Evolutionary conservation across 2,329 filamentous ascomycete genomes (phyloP), one percentile per base, ranked within the genome.

Genomic region (Diaporthe vaccinii): DNA sequence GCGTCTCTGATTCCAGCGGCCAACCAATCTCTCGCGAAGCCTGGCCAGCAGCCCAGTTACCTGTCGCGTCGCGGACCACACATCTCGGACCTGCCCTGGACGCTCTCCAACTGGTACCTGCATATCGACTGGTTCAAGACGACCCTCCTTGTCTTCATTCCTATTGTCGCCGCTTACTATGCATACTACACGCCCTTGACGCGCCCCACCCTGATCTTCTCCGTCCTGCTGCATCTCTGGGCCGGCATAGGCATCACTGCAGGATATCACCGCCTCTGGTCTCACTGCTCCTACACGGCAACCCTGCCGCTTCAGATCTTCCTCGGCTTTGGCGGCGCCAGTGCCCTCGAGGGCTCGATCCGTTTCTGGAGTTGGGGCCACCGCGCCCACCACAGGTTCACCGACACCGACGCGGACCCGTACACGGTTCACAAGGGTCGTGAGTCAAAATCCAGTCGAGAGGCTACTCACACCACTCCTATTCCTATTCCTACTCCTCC

Each of bases 341-440:
- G 94, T 85, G 94, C 95, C 79, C 94, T 96, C 74, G 91, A 97
- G 84, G 95, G 95, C 75, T 97, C 94, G 58, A 94, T 96, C 82
- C 90, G 95, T 84, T 97, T 95, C 94, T 97, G 95, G 95, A 92
- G 94, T 76, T 91, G 94, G 81, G 94, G 75, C 82, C 95, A 97
- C 87, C 93, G 95, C 79, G 93, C 94, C 81, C 95, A 97, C 84
- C 95, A 97, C 89, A 91, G 95, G 81, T 97, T 96, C 84, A 97
- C 95, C 87, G 95, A 97, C 83, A 97, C 95, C 81, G 94, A 96
- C 44, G 97, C 97, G 88, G 95, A 97, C 80, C 95, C 95, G 65
- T 97, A 97, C 88, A 96, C 94, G 36, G 95, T 97, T 80, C 93
- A 94, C 86, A 97, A 97, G 89, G 95, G 95, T 79, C 89, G 65